Evolutionary conservation across 345 rosid species (phyloP).

Genomic region (Mallotus nudiflorus): DNA sequence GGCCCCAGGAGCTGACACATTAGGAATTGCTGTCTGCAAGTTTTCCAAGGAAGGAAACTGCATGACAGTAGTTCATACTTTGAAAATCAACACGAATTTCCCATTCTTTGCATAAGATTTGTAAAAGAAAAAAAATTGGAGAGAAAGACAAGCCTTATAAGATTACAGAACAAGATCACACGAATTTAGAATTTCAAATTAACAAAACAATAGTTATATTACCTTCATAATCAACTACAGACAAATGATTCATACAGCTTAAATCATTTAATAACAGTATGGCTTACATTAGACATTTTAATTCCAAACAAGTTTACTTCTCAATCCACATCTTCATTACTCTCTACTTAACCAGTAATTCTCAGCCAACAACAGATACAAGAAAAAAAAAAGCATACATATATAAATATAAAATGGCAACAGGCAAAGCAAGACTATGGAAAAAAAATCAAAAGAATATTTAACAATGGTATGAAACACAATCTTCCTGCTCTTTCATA

Average conservation of each 20-base stretch:
- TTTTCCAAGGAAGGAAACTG: constrained; percentile 54
- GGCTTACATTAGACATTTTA: no score
- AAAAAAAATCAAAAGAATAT: no score
- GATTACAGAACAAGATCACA: not conserved
- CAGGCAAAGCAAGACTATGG: not conserved
- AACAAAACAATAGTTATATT: no score
- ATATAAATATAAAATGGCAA: not conserved
- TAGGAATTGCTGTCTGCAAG: constrained; percentile 38
- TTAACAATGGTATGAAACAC: not conserved
- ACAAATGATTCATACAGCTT: no score
- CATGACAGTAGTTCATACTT: constrained; percentile 11
- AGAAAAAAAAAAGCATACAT: not conserved
- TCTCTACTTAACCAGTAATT: constrained; percentile 8
- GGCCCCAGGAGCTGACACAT: constrained; percentile 32
- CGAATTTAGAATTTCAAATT: no score
- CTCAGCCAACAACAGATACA: constrained; percentile 2
- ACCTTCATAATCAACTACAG: no score
- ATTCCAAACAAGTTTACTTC: not conserved
- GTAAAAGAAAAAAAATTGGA: no score
- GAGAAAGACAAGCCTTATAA: not conserved
- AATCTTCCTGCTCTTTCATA: constrained; percentile 27
- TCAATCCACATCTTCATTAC: not conserved
- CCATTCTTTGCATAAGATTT: no score
- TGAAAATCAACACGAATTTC: no score
- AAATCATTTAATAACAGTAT: no score